phyloP scores from a whole-genome alignment of 108 stramenopile species.

The Hondaea fermentalgiana region DNA sequence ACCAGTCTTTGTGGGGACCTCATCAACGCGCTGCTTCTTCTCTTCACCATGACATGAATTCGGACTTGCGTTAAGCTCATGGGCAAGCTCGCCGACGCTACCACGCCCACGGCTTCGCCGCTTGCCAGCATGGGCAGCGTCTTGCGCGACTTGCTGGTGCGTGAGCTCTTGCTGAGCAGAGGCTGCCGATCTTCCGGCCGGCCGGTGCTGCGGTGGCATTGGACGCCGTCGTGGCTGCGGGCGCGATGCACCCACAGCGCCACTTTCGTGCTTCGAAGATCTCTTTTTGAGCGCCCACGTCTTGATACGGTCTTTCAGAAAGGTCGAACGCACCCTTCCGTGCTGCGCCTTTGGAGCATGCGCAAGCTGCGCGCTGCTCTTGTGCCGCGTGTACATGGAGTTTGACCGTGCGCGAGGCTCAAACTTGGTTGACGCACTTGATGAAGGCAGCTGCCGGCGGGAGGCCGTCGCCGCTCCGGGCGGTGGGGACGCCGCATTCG shows the following conservation, averaged over 20 bases:
- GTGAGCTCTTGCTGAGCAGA: background rate
- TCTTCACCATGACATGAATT: background rate
- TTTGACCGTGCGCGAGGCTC: too few relatives aligned
- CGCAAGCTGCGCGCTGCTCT: too few relatives aligned
- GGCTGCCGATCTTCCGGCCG: too few relatives aligned
- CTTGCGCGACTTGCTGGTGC: background rate
- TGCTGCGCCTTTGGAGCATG: background rate
- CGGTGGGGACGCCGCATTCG: too few relatives aligned
- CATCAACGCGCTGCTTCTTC: background rate
- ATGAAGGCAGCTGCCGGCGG: too few relatives aligned
- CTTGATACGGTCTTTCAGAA: background rate
- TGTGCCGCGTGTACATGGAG: too few relatives aligned
- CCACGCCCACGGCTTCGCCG: background rate
- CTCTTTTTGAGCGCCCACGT: background rate
- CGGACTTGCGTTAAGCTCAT: background rate
- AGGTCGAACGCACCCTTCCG: background rate
- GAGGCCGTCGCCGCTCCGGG: too few relatives aligned
- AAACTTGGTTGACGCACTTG: too few relatives aligned
- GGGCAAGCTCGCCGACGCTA: background rate
- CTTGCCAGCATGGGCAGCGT: background rate
- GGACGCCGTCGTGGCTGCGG: too few relatives aligned
- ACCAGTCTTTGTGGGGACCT: too few relatives aligned
- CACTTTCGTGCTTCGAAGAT: background rate
- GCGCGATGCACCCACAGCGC: background rate
- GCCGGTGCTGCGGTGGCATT: too few relatives aligned